phyloP scores from a whole-genome alignment of 2,329 filamentous ascomycete genomes.

The Hortaea sp. region DNA sequence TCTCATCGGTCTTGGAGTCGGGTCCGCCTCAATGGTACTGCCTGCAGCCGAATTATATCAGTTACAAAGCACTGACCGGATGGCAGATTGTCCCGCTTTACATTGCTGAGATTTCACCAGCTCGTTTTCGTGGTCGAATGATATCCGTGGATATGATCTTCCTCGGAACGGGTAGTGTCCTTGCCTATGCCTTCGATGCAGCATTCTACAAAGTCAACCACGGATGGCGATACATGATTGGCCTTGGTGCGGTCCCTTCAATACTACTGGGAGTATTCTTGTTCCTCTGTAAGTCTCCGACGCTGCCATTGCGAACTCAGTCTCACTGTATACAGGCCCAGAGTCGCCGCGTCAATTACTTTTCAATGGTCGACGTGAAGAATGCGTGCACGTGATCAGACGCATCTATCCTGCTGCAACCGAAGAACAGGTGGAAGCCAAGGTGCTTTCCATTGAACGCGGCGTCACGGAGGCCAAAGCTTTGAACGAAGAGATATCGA shows the following conservation, averaged over 20 bases:
- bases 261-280: slow-evolving; percentile 59
- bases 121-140: slow-evolving; percentile 63
- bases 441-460: slow-evolving; percentile 51
- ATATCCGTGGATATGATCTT: slow-evolving; percentile 76
- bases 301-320: no score
- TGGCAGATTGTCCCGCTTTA: slow-evolving; percentile 39
- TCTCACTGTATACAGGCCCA: slow-evolving; percentile 42
- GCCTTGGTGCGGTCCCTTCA: slow-evolving; percentile 70
- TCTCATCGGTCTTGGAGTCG: slow-evolving; percentile 61
- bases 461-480: slow-evolving; percentile 65
- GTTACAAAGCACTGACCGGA: neutral
- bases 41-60: neutral
- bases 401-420: slow-evolving; percentile 12
- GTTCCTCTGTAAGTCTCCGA: slow-evolving; percentile 27
- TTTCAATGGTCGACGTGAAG: slow-evolving; percentile 46
- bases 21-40: slow-evolving; percentile 48
- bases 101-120: slow-evolving; percentile 76
- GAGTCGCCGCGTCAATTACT: slow-evolving; percentile 87
- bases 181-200: slow-evolving; percentile 81
- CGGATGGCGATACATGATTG: slow-evolving; percentile 89
- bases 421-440: slow-evolving; percentile 21
- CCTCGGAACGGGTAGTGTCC: slow-evolving; percentile 78
- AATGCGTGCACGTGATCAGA: slow-evolving; percentile 56
- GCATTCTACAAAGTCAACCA: slow-evolving; percentile 47
- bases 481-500: slow-evolving; percentile 13